Conservation (phyloP, 108 stramenopile genomes). For the Aurantiochytrium sp. region DNA sequence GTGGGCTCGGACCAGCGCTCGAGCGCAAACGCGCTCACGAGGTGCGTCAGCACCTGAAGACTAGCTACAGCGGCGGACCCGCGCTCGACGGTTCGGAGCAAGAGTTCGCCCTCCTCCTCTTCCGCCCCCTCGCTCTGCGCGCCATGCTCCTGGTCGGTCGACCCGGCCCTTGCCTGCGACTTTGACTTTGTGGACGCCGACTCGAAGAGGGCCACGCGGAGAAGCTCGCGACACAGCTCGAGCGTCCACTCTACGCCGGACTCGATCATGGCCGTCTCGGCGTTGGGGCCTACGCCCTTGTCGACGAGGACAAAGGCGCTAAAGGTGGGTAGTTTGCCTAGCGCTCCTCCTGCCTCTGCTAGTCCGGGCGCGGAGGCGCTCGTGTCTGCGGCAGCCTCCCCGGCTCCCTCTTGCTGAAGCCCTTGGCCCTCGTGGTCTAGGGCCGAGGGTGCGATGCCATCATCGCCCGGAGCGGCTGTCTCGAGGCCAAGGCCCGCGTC, state of each 20-base stretch:
- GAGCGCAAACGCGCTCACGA: constrained; percentile 30
- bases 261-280: constrained; percentile 18
- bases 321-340: neutral
- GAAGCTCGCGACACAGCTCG: neutral
- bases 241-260: neutral
- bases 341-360: neutral
- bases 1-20: neutral
- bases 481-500: neutral
- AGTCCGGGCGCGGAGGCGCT: too few species aligned
- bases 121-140: neutral
- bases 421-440: too few species aligned
- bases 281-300: neutral
- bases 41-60: neutral
- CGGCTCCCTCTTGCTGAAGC: too few species aligned
- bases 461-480: too few species aligned
- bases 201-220: neutral
- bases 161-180: too few species aligned
- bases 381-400: neutral
- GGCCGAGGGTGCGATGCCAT: too few species aligned
- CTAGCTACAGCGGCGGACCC: constrained; percentile 6
- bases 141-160: neutral
- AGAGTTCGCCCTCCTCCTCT: neutral
- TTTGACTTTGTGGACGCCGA: neutral
- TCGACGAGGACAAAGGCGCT: neutral
- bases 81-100: neutral